Percentiles rank a stretch among this genome's conserved stretches.
These are phyloP conservation scores for Breynia disticha DNA, from an alignment of 441 rosid genomes.

Conservation along the genomic window DNA sequence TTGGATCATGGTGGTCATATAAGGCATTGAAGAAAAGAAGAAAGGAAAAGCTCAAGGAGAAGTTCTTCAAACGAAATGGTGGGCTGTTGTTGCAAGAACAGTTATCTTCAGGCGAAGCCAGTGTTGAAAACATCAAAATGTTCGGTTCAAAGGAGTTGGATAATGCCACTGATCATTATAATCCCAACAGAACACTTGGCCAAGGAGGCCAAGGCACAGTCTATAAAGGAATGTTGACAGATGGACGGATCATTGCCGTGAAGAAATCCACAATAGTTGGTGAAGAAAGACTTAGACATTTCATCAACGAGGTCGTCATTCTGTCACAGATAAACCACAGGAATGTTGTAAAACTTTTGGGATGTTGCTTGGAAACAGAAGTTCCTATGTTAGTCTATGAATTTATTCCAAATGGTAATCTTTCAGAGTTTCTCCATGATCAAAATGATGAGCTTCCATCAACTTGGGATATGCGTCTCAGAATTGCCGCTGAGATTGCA, in stretches of 20 bases:
- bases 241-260: conserved; percentile 2
- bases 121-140: conserved; percentile 2
- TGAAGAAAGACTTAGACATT: not conserved
- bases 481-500: conserved; percentile 4
- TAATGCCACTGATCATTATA: conserved; percentile 4
- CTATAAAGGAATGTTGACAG: conserved; percentile 5
- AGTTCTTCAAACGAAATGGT: conserved; percentile 6
- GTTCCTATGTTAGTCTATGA: conserved; percentile 5
- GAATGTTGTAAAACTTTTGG: conserved; percentile 8
- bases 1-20: not conserved
- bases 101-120: not conserved
- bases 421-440: not conserved
- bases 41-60: conserved; percentile 1
- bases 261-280: not conserved
- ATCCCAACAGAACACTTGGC: not conserved
- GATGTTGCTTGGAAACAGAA: conserved; percentile 6
- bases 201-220: conserved; percentile 9
- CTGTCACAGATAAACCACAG: conserved; percentile 8
- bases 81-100: conserved; percentile 5
- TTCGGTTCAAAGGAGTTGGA: conserved; percentile 6
- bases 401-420: conserved; percentile 7
- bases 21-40: conserved; percentile 1
- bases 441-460: not conserved
- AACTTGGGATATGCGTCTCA: conserved; percentile 1
- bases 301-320: conserved; percentile 7